Conservation (phyloP, 371 early-diverging fungal species). For the Capniomyces stellatus region DNA sequence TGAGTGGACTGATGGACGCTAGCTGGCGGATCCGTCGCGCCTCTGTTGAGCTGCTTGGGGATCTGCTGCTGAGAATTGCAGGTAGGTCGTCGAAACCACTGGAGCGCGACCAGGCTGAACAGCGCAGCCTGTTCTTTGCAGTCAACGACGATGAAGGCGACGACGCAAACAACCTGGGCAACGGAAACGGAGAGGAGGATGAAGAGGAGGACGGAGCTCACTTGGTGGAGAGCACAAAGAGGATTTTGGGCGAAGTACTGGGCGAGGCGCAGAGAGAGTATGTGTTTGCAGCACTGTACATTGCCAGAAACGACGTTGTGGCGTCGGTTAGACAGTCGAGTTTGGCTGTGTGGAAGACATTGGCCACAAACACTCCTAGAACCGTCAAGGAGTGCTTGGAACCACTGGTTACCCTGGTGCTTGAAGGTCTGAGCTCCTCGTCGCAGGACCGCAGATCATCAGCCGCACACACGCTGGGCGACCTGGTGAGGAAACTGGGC, state of each 20-base stretch:
- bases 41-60: constrained; percentile 87
- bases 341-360: constrained; percentile 83
- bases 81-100: constrained; percentile 46
- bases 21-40: constrained; percentile 93
- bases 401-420: constrained; percentile 68
- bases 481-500: constrained; percentile 86
- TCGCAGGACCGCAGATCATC: constrained; percentile 55
- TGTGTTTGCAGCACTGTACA: constrained; percentile 83
- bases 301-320: constrained; percentile 60
- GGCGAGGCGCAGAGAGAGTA: constrained; percentile 72
- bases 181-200: constrained; percentile 19
- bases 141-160: background rate
- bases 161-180: constrained; percentile 9
- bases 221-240: constrained; percentile 45
- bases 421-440: constrained; percentile 53
- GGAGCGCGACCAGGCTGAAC: constrained; percentile 16
- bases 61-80: constrained; percentile 77
- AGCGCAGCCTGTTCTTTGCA: too few relatives aligned
- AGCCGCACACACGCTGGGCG: constrained; percentile 83
- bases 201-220: constrained; percentile 39
- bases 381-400: constrained; percentile 86
- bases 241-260: constrained; percentile 58
- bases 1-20: constrained; percentile 70
- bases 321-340: constrained; percentile 80
- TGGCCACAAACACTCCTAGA: constrained; percentile 90